Conservation (phyloP, 2,329 filamentous ascomycete genomes). For the Trichoderma sp. region DNA sequence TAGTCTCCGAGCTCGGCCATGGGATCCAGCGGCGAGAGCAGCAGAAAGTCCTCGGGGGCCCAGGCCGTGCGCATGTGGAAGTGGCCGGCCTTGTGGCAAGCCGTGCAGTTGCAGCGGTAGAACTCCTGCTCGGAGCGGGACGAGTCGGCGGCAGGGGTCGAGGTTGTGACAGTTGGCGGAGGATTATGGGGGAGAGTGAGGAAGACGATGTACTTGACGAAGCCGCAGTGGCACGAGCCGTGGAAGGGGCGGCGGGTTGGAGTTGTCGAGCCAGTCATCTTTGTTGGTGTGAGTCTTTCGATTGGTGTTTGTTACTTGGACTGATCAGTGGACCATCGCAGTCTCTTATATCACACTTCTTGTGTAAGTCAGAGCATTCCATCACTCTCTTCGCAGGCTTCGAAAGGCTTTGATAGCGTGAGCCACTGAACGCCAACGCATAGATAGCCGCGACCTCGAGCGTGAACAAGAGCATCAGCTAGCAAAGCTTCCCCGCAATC, state of each 20-base stretch:
- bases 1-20: slow-evolving; percentile 8
- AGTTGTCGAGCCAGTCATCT: not conserved
- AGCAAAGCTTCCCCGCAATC: not conserved
- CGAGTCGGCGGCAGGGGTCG: not conserved
- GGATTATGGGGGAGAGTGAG: slow-evolving; percentile 9
- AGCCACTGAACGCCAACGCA: not conserved
- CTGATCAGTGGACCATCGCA: not conserved
- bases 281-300: not conserved
- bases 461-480: slow-evolving; percentile 1
- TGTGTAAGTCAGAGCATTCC: not conserved
- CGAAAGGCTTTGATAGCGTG: not conserved
- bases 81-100: slow-evolving; percentile 14
- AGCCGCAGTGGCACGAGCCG: slow-evolving; percentile 10
- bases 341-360: not conserved
- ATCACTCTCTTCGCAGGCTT: not conserved
- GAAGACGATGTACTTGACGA: slow-evolving; percentile 15
- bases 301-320: not conserved
- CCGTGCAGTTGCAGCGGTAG: slow-evolving; percentile 13
- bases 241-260: slow-evolving; percentile 10
- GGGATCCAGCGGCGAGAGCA: slow-evolving; percentile 14
- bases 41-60: slow-evolving; percentile 7
- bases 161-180: not conserved
- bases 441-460: not conserved
- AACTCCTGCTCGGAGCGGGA: slow-evolving; percentile 7
- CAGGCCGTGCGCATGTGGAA: slow-evolving; percentile 4